phyloP scores from a whole-genome alignment of 2,329 filamentous ascomycete species.

The Colletotrichum endophyticum region DNA sequence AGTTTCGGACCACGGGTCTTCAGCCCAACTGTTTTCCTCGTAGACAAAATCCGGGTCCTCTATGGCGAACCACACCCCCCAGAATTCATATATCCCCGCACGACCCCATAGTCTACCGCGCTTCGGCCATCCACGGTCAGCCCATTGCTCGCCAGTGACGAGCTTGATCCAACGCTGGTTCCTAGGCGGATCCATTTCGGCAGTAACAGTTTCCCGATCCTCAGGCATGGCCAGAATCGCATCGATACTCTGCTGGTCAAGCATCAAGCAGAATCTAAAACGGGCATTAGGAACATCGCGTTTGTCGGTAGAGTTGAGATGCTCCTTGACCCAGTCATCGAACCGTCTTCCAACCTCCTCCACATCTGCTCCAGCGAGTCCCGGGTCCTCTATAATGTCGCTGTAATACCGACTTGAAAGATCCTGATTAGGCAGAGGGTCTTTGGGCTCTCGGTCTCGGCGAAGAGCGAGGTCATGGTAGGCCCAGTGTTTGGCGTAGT shows the following conservation, averaged over 20 bases:
- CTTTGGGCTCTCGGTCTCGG: neutral
- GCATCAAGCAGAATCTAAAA: constrained; percentile 24
- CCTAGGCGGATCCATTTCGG: neutral
- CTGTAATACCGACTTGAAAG: constrained; percentile 23
- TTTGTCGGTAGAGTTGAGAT: neutral
- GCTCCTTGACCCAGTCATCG: constrained; percentile 19
- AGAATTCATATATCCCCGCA: constrained; percentile 20
- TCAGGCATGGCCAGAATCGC: constrained; percentile 25
- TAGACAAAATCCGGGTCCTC: constrained; percentile 17
- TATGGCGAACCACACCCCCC: constrained; percentile 16
- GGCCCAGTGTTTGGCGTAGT: constrained; percentile 18
- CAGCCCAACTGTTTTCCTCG: constrained; percentile 19
- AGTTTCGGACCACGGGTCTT: neutral
- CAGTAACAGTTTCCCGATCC: constrained; percentile 7
- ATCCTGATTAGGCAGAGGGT: constrained; percentile 21
- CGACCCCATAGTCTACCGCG: constrained; percentile 21
- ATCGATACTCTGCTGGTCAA: constrained; percentile 26
- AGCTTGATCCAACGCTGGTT: constrained; percentile 21
- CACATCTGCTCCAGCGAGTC: constrained; percentile 9
- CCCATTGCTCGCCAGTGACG: constrained; percentile 5
- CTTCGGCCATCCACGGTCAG: neutral
- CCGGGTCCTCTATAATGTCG: constrained; percentile 23
- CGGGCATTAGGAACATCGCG: constrained; percentile 12
- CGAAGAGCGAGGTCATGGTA: neutral
- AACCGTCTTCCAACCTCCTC: constrained; percentile 22